Conservation (phyloP, 805 yeast species). For the Phaffomyces thermotolerans region DNA sequence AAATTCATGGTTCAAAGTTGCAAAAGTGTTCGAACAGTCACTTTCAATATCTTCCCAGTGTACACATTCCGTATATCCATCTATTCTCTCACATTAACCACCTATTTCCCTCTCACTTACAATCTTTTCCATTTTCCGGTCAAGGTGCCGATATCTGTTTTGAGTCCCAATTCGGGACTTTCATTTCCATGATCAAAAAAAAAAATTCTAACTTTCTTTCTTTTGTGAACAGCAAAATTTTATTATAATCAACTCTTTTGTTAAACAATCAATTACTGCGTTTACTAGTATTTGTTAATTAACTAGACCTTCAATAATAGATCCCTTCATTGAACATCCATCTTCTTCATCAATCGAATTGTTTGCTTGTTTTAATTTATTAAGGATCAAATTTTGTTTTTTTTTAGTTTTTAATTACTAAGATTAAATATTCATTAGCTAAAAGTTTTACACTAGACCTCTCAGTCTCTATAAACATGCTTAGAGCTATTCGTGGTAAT, state of each 20-base stretch:
- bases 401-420: too few relatives aligned
- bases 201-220: not conserved
- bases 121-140: not conserved
- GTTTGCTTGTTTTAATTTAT: too few relatives aligned
- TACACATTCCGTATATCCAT: too few relatives aligned
- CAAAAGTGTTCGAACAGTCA: too few relatives aligned
- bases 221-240: not conserved
- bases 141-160: not conserved
- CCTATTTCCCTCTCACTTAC: not conserved
- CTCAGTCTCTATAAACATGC: constrained; percentile 10
- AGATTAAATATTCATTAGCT: not conserved
- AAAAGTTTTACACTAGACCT: not conserved
- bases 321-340: too few relatives aligned
- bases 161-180: not conserved
- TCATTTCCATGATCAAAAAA: not conserved
- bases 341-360: too few relatives aligned
- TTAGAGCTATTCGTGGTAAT: constrained; percentile 21
- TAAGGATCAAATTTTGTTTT: too few relatives aligned
- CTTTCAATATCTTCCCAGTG: too few relatives aligned
- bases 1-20: too few relatives aligned
- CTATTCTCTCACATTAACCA: not conserved
- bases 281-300: too few relatives aligned
- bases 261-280: not conserved
- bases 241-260: not conserved
- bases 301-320: too few relatives aligned